Percentiles rank a stretch among this genome's conserved stretches.
These are phyloP conservation scores for Scalesia atractyloides DNA, from an alignment of 129 eudicot genomes.

Conservation along the genomic window DNA sequence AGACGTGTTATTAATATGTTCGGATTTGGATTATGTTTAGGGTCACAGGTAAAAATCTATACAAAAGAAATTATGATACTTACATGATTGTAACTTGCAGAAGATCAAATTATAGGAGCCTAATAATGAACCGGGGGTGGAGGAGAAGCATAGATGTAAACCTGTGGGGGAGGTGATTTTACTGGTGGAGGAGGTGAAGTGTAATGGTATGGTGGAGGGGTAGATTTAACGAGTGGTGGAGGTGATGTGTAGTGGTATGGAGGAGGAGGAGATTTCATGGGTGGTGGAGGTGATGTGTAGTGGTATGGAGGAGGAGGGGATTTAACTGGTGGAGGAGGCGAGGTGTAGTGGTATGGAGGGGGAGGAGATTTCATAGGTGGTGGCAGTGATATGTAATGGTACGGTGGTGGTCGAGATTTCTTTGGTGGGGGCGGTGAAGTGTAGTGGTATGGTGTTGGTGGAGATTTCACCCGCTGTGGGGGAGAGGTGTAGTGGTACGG, in stretches of 20 bases:
- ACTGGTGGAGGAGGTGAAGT: constrained; percentile 21
- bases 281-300: constrained; percentile 31
- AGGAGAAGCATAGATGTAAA: constrained; percentile 31
- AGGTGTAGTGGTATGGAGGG: constrained; percentile 23
- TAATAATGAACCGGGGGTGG: constrained; percentile 34
- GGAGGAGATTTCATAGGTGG: constrained; percentile 29
- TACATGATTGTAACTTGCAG: constrained; percentile 2
- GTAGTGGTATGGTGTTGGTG: constrained; percentile 24
- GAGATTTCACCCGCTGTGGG: no score
- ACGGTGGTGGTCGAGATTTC: constrained; percentile 17
- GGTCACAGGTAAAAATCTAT: no score
- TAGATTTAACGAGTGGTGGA: constrained; percentile 25
- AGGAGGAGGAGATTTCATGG: constrained; percentile 9
- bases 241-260: constrained; percentile 29
- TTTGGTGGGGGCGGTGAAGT: constrained; percentile 11
- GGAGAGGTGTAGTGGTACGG: no score
- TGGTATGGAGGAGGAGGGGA: constrained; percentile 31
- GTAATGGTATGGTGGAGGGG: constrained; percentile 15
- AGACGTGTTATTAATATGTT: no score
- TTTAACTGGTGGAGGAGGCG: constrained; percentile 23
- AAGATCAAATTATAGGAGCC: constrained; percentile 6
- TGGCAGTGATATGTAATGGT: constrained; percentile 30
- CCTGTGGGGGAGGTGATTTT: constrained; percentile 7
- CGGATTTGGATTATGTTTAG: no score
- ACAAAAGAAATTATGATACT: not conserved